Conservation (phyloP, 2,329 filamentous ascomycete genomes). For the Sphaerulina vaccinii region DNA sequence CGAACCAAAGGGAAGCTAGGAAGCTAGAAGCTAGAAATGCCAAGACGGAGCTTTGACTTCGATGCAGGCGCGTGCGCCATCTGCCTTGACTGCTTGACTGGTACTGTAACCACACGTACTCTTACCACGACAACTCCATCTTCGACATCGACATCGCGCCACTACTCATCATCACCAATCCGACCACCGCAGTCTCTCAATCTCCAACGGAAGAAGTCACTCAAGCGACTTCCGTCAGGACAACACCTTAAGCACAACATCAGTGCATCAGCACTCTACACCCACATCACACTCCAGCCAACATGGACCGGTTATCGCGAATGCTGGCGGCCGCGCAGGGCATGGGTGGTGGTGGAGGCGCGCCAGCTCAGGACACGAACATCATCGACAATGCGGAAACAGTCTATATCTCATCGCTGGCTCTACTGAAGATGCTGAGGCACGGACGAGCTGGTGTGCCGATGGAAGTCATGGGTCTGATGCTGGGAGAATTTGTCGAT, state of each 20-base stretch:
- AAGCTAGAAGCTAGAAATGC: too few relatives aligned
- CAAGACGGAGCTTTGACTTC: too few relatives aligned
- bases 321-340: conserved; percentile 74
- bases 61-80: too few relatives aligned
- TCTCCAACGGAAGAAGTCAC: too few relatives aligned
- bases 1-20: too few relatives aligned
- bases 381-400: conserved; percentile 99
- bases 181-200: too few relatives aligned
- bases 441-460: conserved; percentile 96
- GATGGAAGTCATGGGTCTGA: conserved; percentile 99
- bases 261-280: background rate
- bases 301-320: conserved; percentile 88
- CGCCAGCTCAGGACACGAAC: conserved; percentile 79
- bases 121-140: too few relatives aligned
- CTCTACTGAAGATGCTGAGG: conserved; percentile 96
- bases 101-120: too few relatives aligned
- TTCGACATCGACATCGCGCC: too few relatives aligned
- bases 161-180: conserved; percentile 12
- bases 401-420: conserved; percentile 97
- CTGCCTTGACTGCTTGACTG: too few relatives aligned
- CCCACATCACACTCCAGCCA: conserved; percentile 29
- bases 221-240: too few relatives aligned
- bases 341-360: conserved; percentile 62
- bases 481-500: conserved; percentile 98
- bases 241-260: too few relatives aligned